phyloP scores from a whole-genome alignment of 768 basidiomycete species.

The Rhodotorula diobovata region DNA sequence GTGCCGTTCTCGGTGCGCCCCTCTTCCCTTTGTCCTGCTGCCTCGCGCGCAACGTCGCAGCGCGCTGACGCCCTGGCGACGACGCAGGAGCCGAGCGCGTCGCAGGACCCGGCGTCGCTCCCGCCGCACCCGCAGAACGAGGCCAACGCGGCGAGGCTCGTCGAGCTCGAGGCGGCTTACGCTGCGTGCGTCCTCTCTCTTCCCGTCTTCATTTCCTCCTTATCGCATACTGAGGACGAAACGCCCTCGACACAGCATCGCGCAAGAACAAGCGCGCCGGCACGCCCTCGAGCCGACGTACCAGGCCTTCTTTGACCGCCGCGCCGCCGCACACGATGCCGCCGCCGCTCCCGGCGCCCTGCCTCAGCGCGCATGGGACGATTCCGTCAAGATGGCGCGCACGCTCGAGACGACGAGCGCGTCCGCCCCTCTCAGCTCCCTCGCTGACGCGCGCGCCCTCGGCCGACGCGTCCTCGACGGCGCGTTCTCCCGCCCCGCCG shows the following conservation, averaged over 20 bases:
- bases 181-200: constrained; percentile 10
- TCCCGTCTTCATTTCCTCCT: not conserved
- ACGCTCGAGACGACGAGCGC: not conserved
- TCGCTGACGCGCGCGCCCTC: no score
- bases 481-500: no score
- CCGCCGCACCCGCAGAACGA: constrained; percentile 37
- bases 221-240: not conserved
- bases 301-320: constrained; percentile 3
- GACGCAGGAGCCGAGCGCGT: constrained; percentile 3
- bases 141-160: constrained; percentile 16
- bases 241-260: constrained; percentile 1
- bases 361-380: no score
- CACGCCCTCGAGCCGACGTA: constrained; percentile 14
- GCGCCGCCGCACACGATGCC: not conserved
- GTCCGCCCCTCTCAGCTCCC: no score
- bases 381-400: no score
- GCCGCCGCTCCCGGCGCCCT: not conserved
- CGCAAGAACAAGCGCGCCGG: constrained; percentile 1
- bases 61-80: not conserved
- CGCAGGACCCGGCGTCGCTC: constrained; percentile 3
- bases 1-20: constrained; percentile 23
- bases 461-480: no score
- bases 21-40: not conserved
- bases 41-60: not conserved
- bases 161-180: constrained; percentile 21